Evolutionary conservation across 306 rosid species (phyloP).

Genomic region (apple (Malus domestica)): ASM211411v1 NC_041798.1:37849001-37849500

Average conservation of each 20-base stretch:
- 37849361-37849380: slow-evolving; percentile 78
- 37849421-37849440: slow-evolving; percentile 80
- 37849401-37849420: slow-evolving; percentile 82
- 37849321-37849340: slow-evolving; percentile 30
- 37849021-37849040: slow-evolving; percentile 91
- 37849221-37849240: slow-evolving; percentile 93
- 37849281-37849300: slow-evolving; percentile 56
- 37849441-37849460: slow-evolving; percentile 85
- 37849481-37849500: slow-evolving; percentile 94
- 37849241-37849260: slow-evolving; percentile 88
- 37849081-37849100: slow-evolving; percentile 92
- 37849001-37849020: slow-evolving; percentile 76
- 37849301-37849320: slow-evolving; percentile 51
- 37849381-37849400: slow-evolving; percentile 69
- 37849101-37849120: slow-evolving; percentile 72
- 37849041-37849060: slow-evolving; percentile 88
- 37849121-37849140: slow-evolving; percentile 86
- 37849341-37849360: slow-evolving; percentile 60
- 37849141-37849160: slow-evolving; percentile 78
- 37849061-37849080: slow-evolving; percentile 91
- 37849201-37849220: slow-evolving; percentile 76
- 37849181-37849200: slow-evolving; percentile 89
- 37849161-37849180: slow-evolving; percentile 93
- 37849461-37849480: slow-evolving; percentile 73
- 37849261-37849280: slow-evolving; percentile 90